These are phyloP conservation scores for Nicotiana attenuata DNA, from an alignment of 257 asterid species.

Conservation along the genomic window DNA sequence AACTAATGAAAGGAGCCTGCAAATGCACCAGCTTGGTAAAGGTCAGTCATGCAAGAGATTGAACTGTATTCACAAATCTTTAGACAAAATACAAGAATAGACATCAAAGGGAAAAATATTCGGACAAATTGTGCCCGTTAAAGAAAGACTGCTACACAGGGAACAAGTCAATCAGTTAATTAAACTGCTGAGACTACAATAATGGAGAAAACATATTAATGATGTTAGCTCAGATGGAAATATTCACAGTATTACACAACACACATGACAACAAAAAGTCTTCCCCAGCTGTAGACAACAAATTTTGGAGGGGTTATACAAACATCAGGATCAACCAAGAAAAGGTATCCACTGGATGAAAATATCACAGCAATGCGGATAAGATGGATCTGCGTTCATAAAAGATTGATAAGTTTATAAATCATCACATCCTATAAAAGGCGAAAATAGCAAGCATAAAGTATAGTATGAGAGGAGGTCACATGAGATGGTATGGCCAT, in stretches of 20 bases:
- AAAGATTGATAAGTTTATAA: background rate
- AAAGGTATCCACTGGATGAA: background rate
- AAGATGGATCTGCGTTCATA: background rate
- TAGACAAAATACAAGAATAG: background rate
- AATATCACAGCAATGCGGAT: background rate
- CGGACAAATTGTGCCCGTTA: background rate
- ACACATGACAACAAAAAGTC: background rate
- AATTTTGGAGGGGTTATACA: background rate
- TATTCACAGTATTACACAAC: background rate
- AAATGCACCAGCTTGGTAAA: background rate
- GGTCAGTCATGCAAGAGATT: background rate
- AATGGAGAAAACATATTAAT: background rate
- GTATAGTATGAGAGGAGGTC: background rate
- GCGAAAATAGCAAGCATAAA: background rate
- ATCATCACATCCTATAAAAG: background rate
- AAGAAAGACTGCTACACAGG: background rate
- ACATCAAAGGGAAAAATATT: background rate
- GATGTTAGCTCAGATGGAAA: background rate
- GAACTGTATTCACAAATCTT: background rate
- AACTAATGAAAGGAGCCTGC: constrained; percentile 35
- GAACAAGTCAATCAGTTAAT: background rate
- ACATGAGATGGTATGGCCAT: background rate
- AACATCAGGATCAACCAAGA: background rate
- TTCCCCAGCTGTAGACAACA: background rate
- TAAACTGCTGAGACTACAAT: background rate